phyloP scores from a whole-genome alignment of 805 yeast genomes.

The Tetrapisispora arboricola region DNA sequence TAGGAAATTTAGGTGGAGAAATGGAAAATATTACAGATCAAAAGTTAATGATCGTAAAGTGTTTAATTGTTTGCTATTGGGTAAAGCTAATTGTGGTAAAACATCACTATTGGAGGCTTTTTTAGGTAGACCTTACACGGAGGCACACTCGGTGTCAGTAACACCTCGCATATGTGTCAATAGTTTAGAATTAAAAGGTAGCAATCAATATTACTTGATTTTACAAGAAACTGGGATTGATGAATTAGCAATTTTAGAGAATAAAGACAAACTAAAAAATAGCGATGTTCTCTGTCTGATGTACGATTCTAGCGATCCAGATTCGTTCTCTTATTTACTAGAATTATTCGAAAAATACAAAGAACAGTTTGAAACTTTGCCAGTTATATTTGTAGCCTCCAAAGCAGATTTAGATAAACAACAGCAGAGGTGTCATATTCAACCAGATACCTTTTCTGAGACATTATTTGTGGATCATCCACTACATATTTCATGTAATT shows the following conservation, averaged over 20 bases:
- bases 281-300: slow-evolving; percentile 88
- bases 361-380: slow-evolving; percentile 47
- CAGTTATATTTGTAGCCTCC: slow-evolving; percentile 79
- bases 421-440: slow-evolving; percentile 76
- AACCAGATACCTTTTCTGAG: slow-evolving; percentile 80
- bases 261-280: slow-evolving; percentile 55
- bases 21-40: slow-evolving; percentile 58
- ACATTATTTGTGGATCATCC: slow-evolving; percentile 65
- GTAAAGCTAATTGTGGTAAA: slow-evolving; percentile 81
- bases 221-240: slow-evolving; percentile 83
- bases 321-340: slow-evolving; percentile 75
- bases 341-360: slow-evolving; percentile 55
- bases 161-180: slow-evolving; percentile 77
- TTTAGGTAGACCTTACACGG: slow-evolving; percentile 61
- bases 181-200: slow-evolving; percentile 87
- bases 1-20: slow-evolving; percentile 54
- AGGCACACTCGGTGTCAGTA: slow-evolving; percentile 68
- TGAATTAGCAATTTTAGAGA: slow-evolving; percentile 72
- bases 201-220: slow-evolving; percentile 88
- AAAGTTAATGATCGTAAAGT: slow-evolving; percentile 76
- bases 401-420: slow-evolving; percentile 95
- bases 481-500: slow-evolving; percentile 76
- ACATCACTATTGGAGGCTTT: slow-evolving; percentile 77
- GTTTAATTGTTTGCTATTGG: slow-evolving; percentile 80
- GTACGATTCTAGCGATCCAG: slow-evolving; percentile 94